Conservation (phyloP, 148 eudicot species). For the Polygonum maritimum region DNA sequence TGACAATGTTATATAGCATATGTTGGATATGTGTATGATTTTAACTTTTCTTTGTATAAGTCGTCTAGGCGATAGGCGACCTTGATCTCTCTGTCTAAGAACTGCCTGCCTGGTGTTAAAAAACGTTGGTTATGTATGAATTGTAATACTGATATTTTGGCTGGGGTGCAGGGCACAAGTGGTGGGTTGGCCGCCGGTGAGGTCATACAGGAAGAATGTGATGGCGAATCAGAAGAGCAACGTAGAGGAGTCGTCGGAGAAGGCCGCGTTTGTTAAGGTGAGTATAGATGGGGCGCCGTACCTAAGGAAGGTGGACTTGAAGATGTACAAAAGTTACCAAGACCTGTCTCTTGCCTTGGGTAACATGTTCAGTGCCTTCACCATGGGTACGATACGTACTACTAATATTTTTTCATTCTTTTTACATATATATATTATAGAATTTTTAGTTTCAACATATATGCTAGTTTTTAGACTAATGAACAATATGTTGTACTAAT, state of each 20-base stretch:
- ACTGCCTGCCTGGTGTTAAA: too few species aligned
- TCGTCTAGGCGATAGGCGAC: too few species aligned
- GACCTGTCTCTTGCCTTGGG: conserved; percentile 53
- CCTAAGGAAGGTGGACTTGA: conserved; percentile 55
- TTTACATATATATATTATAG: too few species aligned
- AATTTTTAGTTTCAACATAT: too few species aligned
- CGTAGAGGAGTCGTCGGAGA: conserved; percentile 10
- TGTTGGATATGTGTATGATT: too few species aligned
- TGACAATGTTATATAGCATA: too few species aligned
- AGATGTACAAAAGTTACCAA: conserved; percentile 48
- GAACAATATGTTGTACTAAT: neutral
- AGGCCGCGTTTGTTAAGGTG: conserved; percentile 48
- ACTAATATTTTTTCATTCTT: too few species aligned
- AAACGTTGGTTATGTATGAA: neutral
- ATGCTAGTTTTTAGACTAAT: neutral
- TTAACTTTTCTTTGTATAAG: too few species aligned
- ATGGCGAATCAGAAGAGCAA: conserved; percentile 18
- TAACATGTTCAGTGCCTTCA: conserved; percentile 63
- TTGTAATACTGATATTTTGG: neutral
- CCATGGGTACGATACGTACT: conserved; percentile 25
- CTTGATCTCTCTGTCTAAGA: too few species aligned
- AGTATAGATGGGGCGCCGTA: conserved; percentile 65
- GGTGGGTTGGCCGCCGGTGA: conserved; percentile 55
- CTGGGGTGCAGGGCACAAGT: conserved; percentile 33
- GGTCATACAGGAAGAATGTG: conserved; percentile 38